Evolutionary conservation across 2,329 filamentous ascomycete species (phyloP), one percentile per base, ranked within the genome.

Genomic region (Trichophyton schoenleinii): DNA sequence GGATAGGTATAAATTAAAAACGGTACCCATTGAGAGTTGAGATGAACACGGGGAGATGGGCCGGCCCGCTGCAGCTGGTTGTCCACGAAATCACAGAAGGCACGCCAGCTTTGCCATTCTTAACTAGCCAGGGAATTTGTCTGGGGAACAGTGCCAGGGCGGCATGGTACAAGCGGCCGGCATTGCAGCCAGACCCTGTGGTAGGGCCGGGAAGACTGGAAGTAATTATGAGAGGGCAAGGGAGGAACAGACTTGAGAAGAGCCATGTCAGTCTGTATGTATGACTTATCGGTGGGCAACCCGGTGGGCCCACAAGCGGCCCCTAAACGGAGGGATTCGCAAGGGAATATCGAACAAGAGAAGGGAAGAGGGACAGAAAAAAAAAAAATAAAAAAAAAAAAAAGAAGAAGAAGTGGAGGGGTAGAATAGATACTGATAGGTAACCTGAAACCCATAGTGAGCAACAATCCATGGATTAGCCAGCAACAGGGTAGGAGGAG

Each of bases 41-140:
- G 31, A 42, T 58, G 34, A 58, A 58, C 38, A 58, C 55, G 55
- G 55, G 64, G 59, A 63, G 72, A 73, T 75, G 74, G 74, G 72
- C 75, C 74, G 74, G 74, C 69, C 74, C 74, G 74, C 72, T 71
- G 73, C 73, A 74, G 72, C 72, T 42, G 38, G 57, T 59, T 28
- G 38, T 70, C 72, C 49, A 34, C 49, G 25, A 53, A 53, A 53
- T 53, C 49, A 48, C 49, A 53, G 49, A 53, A 53, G 13, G 49
- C 49, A 53, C 49, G 49, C 49, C 49, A 53, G 49, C 22, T 53
- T 53, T 31, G 28, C 49, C 49, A 53, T 53, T 53, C 34, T 13
- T 38, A 38, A 28, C 28, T 53, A 53, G 49, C 49, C 22, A 53
- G 49, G 49, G 49, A 67, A 71, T 68, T 13, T 68, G 60, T 62